Base-by-base conservation (phyloP, 352 stramenopile species). In the Globisporangium spiculum region DNA sequence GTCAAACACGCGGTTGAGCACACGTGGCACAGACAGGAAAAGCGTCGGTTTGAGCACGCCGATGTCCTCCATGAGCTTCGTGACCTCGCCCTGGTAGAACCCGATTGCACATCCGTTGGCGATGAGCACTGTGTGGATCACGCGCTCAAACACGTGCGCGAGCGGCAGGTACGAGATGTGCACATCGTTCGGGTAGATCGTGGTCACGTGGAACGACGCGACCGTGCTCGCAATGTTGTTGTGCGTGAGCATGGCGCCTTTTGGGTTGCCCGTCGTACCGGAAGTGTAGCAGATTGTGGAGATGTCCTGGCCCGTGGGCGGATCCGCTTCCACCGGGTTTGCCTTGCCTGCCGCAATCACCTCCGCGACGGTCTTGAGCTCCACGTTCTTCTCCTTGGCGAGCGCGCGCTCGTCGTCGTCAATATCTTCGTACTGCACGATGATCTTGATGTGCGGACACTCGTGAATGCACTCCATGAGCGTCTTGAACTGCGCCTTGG, bases 1-100 rank as follows among this genome's bases (percentile, higher is more conserved):
- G 81, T 98, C 94, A 70, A 98, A 88, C 60, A 99, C 94, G 71
- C 97, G 96, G 72, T 99, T 98, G 54, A 98, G 76, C 18, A 99
- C 81, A 20, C 97, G 83, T n/a, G 97, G 97, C 54, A 98, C 96
- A 3, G 87, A 90, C 26, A 86, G 81, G 72, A 99, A 96, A 2
- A 98, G 75, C 1, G 94, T 98, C 0, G 94, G 96, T 66, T 89
- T 81, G 71, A 98, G 91, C 50, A 84, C 90, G 32, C 88, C 75
- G 38, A 98, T 75, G 75, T 99, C 96, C 65, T 98, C 92, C 71
- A 98, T 84, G 22, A 99, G 74, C 34, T 93, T 84, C 34, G 79
- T 66, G 26, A 94, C 85, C 64, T 98, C 84, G 14, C 94, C 95
- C 32, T 95, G 84, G 67, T 90, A 98, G 76, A 98, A 99, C 26